phyloP scores from a whole-genome alignment of 371 early-diverging fungal species.

The Mucor piriformis region DNA sequence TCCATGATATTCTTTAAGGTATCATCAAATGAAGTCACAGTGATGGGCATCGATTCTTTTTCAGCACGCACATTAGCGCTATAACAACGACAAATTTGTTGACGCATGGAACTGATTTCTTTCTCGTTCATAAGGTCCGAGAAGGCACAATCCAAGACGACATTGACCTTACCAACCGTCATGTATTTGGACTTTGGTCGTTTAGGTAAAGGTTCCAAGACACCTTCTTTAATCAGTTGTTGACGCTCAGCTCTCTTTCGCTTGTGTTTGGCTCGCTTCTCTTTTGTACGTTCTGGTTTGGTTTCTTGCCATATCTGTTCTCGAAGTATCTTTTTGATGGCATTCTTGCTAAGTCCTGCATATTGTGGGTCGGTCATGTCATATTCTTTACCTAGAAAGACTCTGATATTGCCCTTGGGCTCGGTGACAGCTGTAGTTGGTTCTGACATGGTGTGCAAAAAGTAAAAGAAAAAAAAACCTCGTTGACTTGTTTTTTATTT shows the following conservation, averaged over 20 bases:
- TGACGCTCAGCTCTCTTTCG: slow-evolving; percentile 33
- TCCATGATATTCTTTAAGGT: slow-evolving; percentile 41
- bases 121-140: slow-evolving; percentile 78
- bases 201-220: slow-evolving; percentile 39
- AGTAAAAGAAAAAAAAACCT: slow-evolving; percentile 10
- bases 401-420: slow-evolving; percentile 23
- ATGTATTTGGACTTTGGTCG: slow-evolving; percentile 30
- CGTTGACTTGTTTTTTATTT: too few species aligned
- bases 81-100: slow-evolving; percentile 73
- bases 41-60: slow-evolving; percentile 51
- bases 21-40: slow-evolving; percentile 52
- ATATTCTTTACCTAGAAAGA: slow-evolving; percentile 36
- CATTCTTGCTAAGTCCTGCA: slow-evolving; percentile 43
- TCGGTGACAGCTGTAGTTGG: background rate
- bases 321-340: slow-evolving; percentile 42
- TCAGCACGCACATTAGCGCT: slow-evolving; percentile 59
- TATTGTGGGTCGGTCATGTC: slow-evolving; percentile 51
- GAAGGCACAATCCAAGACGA: slow-evolving; percentile 79
- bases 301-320: slow-evolving; percentile 44
- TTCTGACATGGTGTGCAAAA: slow-evolving; percentile 9
- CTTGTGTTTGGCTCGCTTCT: slow-evolving; percentile 40
- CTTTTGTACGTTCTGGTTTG: slow-evolving; percentile 29
- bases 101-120: slow-evolving; percentile 69
- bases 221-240: slow-evolving; percentile 37
- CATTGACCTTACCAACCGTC: slow-evolving; percentile 32